Evolutionary conservation across 2,329 filamentous ascomycete species (phyloP), one percentile per base, ranked within the genome.

Genomic region (Colletotrichum ledebouriae): DNA sequence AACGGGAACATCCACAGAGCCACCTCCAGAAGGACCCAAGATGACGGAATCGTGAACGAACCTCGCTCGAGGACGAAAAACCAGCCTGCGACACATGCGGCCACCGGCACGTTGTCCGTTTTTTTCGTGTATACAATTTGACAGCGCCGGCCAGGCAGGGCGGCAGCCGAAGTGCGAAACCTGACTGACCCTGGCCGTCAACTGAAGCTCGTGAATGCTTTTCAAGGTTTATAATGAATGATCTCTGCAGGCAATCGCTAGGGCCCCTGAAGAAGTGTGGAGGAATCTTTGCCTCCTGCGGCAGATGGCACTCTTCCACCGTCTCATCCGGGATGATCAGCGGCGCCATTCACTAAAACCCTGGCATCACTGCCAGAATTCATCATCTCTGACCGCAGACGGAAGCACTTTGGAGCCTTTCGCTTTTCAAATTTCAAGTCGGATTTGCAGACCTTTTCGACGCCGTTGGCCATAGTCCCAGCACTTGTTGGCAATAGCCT

Each of bases 261-360:
- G 55, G 65, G 39, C 55, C 65, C 61, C 65, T 59, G 46, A 44
- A 42, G 49, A 33, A 20, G 64, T 53, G 60, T 55, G 64, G 53
- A 63, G 65, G 65, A 58, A 50, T 20, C 59, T 58, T 67, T 63
- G 44, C 64, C 64, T 57, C 44, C 58, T 63, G 39, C 46, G 64
- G 64, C 42, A 53, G 17, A 57, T 3, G 42, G 42, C 59, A 67
- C 33, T 13, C 41, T 22, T 33, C 53, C 60, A 65, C 55, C 47
- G 55, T 68, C 55, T 65, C 55, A 56, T 56, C 55, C 55, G 41
- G 47, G 65, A 56, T 65, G 65, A 68, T 68, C 65, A 42, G 61
- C 65, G 34, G 33, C 41, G 55, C 47, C 41, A 59, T 68, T 59
- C 60, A 59, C 53, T 55, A 44, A 17, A 58, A 47, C 25, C 47